Evolutionary conservation across 345 rosid species (phyloP).

Genomic region (Salix suchowensis): DNA sequence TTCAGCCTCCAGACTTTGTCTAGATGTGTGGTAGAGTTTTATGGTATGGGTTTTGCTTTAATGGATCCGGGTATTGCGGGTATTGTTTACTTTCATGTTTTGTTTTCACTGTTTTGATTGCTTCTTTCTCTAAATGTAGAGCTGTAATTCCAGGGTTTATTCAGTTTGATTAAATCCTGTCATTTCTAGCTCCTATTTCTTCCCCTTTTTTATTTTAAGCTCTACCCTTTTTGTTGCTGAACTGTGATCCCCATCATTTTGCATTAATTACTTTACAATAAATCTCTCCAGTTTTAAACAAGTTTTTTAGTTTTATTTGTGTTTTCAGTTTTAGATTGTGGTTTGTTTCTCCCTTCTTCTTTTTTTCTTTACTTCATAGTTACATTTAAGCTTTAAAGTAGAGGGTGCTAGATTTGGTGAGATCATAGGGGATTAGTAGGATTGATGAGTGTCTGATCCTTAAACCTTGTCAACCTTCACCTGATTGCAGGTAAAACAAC

Average conservation of each 20-base stretch:
- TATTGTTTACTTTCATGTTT: not conserved
- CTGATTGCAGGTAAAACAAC: slow-evolving; percentile 8
- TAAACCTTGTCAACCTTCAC: slow-evolving; percentile 6
- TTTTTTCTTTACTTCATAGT: not conserved
- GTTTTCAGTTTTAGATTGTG: not conserved
- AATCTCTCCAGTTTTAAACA: not conserved
- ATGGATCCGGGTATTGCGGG: slow-evolving; percentile 23
- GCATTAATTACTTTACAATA: not conserved
- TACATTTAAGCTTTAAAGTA: not conserved
- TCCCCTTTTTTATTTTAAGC: too few relatives aligned
- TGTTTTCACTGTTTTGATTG: not conserved
- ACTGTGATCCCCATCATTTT: not conserved
- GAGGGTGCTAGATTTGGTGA: not conserved
- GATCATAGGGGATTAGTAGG: not conserved
- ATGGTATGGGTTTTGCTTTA: slow-evolving; percentile 14
- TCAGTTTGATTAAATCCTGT: not conserved
- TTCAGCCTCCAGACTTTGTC: not conserved
- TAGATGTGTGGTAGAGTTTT: not conserved
- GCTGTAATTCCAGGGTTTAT: not conserved
- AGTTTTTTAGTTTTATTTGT: too few relatives aligned
- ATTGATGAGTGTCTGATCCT: slow-evolving; percentile 1
- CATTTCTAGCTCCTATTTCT: not conserved
- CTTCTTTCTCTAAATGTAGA: slow-evolving; percentile 1
- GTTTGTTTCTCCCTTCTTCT: not conserved
- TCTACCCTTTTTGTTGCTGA: not conserved